Base-by-base conservation (phyloP, 2,329 filamentous ascomycete genomes). In the Dothistroma septosporum region DNA sequence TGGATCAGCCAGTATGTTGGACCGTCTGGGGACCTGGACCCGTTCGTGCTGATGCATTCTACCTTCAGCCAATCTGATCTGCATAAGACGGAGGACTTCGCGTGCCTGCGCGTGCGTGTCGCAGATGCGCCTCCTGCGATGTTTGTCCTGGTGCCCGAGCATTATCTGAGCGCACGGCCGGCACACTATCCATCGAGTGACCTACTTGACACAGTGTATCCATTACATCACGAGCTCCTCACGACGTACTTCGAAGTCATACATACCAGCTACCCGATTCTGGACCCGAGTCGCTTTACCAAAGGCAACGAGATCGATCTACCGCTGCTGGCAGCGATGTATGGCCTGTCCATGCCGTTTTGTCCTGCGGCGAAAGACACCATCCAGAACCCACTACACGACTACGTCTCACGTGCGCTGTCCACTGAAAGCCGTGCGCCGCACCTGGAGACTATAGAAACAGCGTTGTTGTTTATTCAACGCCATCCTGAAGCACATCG, bases 241-340 rank as follows among this genome's bases (percentile, higher is more conserved):
- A 59, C 66, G 16, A 59, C 64, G 3, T 68, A 68, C 56, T 68
- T 68, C 28, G 66, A 68, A 24, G 61, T 66, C 53, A 60, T 68
- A 11, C 66, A 68, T 32, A 61, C 66, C 12, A 63, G 64, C 2
- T 68, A 62, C 35, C 66, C 66, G 7, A 49, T 68, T 31, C 61
- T 68, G 35, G 64, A 68, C 21, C 66, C 66, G 6, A 57, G 49
- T 10, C 61, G 66, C 1, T 66, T 68, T 53, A 59, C 57, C 2
- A 66, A 66, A 47, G 66, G 66, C 37, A 68, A 66, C 47, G 64
- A 64, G 52, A 68, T 68, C 52, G 66, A 68, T 33, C 46, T 65
- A 14, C 62, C 58, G 7, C 50, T 68, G 21, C 61, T 68, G 21
- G 66, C 56, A 10, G 53, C 62, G 9, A 68, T 68, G 64, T 68